phyloP scores from a whole-genome alignment of 2,329 filamentous ascomycete genomes.

The Pseudopithomyces maydicus region DNA sequence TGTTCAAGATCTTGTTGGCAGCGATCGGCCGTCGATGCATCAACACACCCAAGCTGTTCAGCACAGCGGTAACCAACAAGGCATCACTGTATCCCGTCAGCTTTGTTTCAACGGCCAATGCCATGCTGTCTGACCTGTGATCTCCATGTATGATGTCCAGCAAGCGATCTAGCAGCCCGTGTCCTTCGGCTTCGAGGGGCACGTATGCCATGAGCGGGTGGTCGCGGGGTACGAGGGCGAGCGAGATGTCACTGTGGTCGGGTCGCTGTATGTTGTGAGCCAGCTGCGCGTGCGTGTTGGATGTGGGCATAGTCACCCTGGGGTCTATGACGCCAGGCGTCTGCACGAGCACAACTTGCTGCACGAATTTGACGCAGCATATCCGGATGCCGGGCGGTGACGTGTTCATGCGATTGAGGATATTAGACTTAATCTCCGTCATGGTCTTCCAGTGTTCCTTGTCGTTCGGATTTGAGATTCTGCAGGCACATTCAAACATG shows the following conservation, averaged over 20 bases:
- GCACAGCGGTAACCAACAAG: slow-evolving; percentile 83
- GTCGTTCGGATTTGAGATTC: slow-evolving; percentile 86
- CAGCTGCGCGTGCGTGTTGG: slow-evolving; percentile 6
- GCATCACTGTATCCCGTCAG: slow-evolving; percentile 69
- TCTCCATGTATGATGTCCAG: slow-evolving; percentile 85
- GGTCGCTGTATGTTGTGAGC: slow-evolving; percentile 60
- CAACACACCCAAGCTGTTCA: slow-evolving; percentile 85
- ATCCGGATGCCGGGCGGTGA: slow-evolving; percentile 78
- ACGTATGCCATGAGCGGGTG: slow-evolving; percentile 80
- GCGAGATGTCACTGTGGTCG: slow-evolving; percentile 80
- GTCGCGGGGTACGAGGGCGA: slow-evolving; percentile 81
- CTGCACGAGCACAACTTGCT: slow-evolving; percentile 90
- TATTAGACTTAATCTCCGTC: slow-evolving; percentile 84
- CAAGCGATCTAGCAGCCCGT: slow-evolving; percentile 86
- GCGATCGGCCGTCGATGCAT: slow-evolving; percentile 81
- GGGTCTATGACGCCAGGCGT: slow-evolving; percentile 85
- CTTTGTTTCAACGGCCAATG: slow-evolving; percentile 10
- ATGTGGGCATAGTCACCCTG: slow-evolving; percentile 63
- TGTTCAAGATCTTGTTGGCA: slow-evolving; percentile 82
- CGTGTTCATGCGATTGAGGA: slow-evolving; percentile 85
- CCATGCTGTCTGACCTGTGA: slow-evolving; percentile 66
- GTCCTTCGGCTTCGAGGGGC: slow-evolving; percentile 89
- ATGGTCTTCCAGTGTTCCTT: slow-evolving; percentile 84
- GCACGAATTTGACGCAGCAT: slow-evolving; percentile 97
- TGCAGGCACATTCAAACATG: slow-evolving; percentile 52